These are phyloP conservation scores for Murraya paniculata DNA, from an alignment of 345 rosid species.

Conservation along the genomic window DNA sequence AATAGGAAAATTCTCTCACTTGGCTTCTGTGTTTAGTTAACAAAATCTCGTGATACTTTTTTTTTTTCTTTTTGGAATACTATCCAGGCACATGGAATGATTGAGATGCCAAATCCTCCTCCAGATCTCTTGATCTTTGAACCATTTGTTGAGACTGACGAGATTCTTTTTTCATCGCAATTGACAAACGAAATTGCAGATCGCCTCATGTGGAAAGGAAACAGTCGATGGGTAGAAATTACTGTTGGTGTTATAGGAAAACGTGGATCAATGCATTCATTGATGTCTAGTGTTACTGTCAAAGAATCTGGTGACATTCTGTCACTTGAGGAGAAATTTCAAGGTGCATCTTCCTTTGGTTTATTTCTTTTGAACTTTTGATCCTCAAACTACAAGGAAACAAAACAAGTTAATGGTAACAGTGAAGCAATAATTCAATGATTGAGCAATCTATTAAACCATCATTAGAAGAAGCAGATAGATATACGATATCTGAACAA, in stretches of 20 bases:
- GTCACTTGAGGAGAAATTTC: conserved; percentile 96
- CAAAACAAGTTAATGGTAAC: not conserved
- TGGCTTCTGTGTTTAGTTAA: not conserved
- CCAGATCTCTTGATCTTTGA: conserved; percentile 81
- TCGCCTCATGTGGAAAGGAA: conserved; percentile 68
- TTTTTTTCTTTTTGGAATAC: conserved; percentile 15
- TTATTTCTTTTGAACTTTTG: not conserved
- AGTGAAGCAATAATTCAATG: not conserved
- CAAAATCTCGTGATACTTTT: not conserved
- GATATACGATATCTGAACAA: not conserved
- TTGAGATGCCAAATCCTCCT: conserved; percentile 93
- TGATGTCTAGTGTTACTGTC: conserved; percentile 86
- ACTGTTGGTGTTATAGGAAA: conserved; percentile 85
- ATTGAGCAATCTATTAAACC: not conserved
- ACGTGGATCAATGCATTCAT: conserved; percentile 70
- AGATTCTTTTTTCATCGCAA: conserved; percentile 62
- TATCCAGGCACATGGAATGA: conserved; percentile 77
- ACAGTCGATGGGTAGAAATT: conserved; percentile 79
- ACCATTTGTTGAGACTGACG: conserved; percentile 91
- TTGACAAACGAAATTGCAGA: conserved; percentile 29
- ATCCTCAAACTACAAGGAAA: not conserved
- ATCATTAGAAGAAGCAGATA: not conserved
- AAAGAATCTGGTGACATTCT: conserved; percentile 90
- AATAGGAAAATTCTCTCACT: not conserved
- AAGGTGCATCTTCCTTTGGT: conserved; percentile 46